Conservation (phyloP, 768 basidiomycete genomes). For the Lactarius deliciosus region DNA sequence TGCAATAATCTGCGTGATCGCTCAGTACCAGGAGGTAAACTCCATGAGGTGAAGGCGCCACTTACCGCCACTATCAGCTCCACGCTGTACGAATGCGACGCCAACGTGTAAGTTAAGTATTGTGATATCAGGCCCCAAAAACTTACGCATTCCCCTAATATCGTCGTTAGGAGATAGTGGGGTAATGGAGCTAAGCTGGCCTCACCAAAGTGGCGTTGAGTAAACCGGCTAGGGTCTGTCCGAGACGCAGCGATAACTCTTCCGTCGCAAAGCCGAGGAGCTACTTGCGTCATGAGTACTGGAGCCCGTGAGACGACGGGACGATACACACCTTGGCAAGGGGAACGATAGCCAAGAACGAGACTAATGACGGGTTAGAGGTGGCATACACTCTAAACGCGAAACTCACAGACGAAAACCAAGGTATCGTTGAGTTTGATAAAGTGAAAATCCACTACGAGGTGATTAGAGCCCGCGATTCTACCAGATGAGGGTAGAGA, state of each 20-base stretch:
- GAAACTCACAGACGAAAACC: conserved; percentile 67
- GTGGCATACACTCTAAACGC: not conserved
- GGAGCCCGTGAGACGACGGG: not conserved
- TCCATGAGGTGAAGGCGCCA: conserved; percentile 11
- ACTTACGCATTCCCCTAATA: conserved; percentile 36
- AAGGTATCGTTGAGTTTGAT: conserved; percentile 53
- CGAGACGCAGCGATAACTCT: conserved; percentile 77
- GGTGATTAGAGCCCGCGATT: conserved; percentile 13
- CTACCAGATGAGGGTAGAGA: not conserved
- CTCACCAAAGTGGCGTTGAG: conserved; percentile 79
- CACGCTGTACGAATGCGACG: conserved; percentile 34
- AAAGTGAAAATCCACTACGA: conserved; percentile 74
- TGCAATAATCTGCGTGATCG: conserved; percentile 43
- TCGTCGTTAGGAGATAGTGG: not conserved
- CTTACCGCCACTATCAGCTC: conserved; percentile 46
- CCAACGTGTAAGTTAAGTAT: conserved; percentile 6
- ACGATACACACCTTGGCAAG: conserved; percentile 63
- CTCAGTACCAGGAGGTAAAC: conserved; percentile 20
- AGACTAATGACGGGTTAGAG: conserved; percentile 43
- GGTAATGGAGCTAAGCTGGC: conserved; percentile 8
- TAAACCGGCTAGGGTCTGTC: conserved; percentile 79
- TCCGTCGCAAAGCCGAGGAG: conserved; percentile 84
- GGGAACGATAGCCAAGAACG: conserved; percentile 81
- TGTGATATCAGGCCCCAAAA: not conserved
- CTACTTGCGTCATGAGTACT: conserved; percentile 37